Conservation (phyloP, 1,139 yeast genomes). For the Zygosaccharomyces sapae region DNA sequence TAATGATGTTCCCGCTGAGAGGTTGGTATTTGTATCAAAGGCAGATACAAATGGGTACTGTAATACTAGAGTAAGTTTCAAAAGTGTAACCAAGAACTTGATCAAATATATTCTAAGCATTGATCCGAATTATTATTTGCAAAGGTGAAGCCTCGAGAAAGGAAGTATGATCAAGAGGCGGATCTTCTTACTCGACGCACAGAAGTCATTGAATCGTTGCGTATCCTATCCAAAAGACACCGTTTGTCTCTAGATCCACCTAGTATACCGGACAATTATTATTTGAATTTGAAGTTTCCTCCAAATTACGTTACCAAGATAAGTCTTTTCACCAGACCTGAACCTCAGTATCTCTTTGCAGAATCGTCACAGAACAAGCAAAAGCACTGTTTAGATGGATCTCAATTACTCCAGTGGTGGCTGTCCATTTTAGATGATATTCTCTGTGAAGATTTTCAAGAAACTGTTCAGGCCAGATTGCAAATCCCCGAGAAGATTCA, state of each 20-base stretch:
- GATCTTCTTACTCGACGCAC: conserved; percentile 30
- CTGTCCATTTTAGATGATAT: conserved; percentile 48
- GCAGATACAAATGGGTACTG: conserved; percentile 85
- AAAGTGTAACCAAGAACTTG: conserved; percentile 41
- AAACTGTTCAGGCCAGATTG: conserved; percentile 41
- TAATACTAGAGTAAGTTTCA: conserved; percentile 39
- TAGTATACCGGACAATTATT: conserved; percentile 4
- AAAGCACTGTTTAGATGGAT: conserved; percentile 73
- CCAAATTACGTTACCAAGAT: conserved; percentile 45
- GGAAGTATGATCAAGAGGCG: conserved; percentile 16
- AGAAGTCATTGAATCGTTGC: conserved; percentile 29
- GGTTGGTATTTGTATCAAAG: conserved; percentile 73
- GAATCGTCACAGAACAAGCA: conserved; percentile 54
- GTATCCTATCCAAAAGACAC: conserved; percentile 30
- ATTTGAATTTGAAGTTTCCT: conserved; percentile 8
- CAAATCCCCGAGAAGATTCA: conserved; percentile 66
- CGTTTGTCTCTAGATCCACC: conserved; percentile 10
- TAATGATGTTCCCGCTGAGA: conserved; percentile 37
- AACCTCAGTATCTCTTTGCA: conserved; percentile 81
- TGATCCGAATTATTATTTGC: conserved; percentile 42
- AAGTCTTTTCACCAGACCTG: conserved; percentile 79
- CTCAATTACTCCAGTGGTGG: conserved; percentile 82
- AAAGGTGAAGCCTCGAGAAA: conserved; percentile 33
- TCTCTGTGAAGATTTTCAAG: conserved; percentile 17
- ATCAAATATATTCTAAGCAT: conserved; percentile 43